A percentile compares a stretch with the other conserved stretches of the same genome.
These are phyloP conservation scores for Penicillium flavigenum DNA, from an alignment of 495 filamentous ascomycete species.

Conservation along the genomic window DNA sequence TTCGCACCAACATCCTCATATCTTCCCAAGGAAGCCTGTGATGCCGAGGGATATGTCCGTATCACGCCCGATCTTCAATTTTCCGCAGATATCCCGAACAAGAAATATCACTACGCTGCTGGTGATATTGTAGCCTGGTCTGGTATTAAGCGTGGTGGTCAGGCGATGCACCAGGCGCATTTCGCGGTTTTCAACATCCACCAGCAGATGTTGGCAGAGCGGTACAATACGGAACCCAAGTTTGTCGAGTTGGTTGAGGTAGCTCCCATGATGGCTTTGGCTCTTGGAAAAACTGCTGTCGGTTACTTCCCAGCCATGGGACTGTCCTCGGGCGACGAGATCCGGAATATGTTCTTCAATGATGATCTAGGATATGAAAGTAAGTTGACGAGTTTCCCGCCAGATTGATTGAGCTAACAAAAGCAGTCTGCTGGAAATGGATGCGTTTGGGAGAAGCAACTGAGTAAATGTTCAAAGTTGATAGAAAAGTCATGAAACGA, in stretches of 20 bases:
- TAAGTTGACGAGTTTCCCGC: neutral
- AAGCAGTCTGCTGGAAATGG: constrained; percentile 10
- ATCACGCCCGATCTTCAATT: constrained; percentile 45
- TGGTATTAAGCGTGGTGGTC: constrained; percentile 7
- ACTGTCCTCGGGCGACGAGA: neutral
- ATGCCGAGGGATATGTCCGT: constrained; percentile 51
- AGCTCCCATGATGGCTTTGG: constrained; percentile 7
- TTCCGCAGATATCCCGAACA: constrained; percentile 36
- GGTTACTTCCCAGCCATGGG: constrained; percentile 4
- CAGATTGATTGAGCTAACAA: neutral
- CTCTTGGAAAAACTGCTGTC: constrained; percentile 6
- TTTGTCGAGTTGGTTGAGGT: constrained; percentile 2
- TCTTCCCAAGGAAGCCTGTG: constrained; percentile 44
- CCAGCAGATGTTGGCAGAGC: constrained; percentile 1
- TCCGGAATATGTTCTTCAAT: constrained; percentile 9
- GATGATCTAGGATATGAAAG: constrained; percentile 7
- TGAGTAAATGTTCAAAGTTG: neutral
- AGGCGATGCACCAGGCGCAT: constrained; percentile 9
- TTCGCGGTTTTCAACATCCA: constrained; percentile 6
- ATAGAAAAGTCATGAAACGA: neutral
- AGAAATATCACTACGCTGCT: constrained; percentile 50
- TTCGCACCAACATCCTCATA: constrained; percentile 49
- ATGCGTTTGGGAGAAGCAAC: constrained; percentile 7
- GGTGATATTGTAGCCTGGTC: constrained; percentile 17
- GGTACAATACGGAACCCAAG: constrained; percentile 2